Evolutionary conservation across 2,329 filamentous ascomycete genomes (phyloP).

Genomic region (Aspergillus sp.): DNA sequence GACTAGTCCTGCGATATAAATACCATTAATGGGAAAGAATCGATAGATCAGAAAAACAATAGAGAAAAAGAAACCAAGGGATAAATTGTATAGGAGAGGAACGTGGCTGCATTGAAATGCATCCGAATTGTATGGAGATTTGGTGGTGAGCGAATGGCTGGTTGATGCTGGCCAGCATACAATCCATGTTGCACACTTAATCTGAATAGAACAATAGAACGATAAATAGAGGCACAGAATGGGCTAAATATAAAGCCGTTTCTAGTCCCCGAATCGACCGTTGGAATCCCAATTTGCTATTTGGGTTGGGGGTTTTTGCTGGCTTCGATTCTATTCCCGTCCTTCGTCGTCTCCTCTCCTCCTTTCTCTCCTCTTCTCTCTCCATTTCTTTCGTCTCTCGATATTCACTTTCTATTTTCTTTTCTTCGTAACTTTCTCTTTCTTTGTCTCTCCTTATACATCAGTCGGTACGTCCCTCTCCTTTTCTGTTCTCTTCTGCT

Average conservation of each 20-base stretch:
- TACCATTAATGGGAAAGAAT: too few species aligned
- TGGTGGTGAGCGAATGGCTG: not conserved
- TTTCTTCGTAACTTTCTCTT: not conserved
- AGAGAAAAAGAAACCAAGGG: not conserved
- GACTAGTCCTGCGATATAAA: too few species aligned
- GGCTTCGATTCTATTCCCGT: not conserved
- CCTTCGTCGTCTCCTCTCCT: not conserved
- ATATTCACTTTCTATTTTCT: constrained; percentile 1
- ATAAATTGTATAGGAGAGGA: not conserved
- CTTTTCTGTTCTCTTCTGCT: constrained; percentile 4
- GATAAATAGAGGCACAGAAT: too few species aligned
- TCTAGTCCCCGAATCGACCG: too few species aligned
- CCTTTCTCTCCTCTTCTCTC: constrained; percentile 2
- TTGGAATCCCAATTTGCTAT: too few species aligned
- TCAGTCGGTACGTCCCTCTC: constrained; percentile 1
- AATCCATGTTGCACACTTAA: too few species aligned
- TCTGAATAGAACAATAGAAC: too few species aligned
- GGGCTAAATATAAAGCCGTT: too few species aligned
- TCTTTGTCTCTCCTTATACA: constrained; percentile 4
- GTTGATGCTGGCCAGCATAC: constrained; percentile 2
- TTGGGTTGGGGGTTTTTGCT: too few species aligned
- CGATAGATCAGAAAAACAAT: not conserved
- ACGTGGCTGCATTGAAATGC: too few species aligned
- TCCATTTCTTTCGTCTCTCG: constrained; percentile 2
- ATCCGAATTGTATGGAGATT: not conserved